Percentiles rank a stretch among this genome's conserved stretches.
Conservation (phyloP, 768 basidiomycete genomes). For the Cyathus striatus region DNA sequence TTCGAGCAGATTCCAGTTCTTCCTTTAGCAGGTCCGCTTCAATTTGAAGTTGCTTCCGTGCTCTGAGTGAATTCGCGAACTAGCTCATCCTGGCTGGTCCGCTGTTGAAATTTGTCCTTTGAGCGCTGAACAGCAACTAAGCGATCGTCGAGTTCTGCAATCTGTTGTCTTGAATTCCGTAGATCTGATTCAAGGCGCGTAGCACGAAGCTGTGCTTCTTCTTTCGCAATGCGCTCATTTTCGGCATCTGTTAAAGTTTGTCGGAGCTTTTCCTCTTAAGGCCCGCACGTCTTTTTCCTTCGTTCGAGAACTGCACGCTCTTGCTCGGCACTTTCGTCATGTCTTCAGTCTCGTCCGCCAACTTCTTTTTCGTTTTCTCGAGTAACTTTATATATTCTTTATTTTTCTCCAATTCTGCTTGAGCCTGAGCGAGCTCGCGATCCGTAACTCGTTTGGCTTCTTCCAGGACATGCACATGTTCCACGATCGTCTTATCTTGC, state of each 20-base stretch:
- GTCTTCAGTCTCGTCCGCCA: conserved; percentile 82
- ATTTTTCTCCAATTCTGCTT: conserved; percentile 71
- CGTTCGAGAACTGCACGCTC: conserved; percentile 56
- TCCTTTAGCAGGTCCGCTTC: too few relatives aligned
- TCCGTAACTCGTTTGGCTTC: conserved; percentile 95
- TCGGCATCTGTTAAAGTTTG: conserved; percentile 58
- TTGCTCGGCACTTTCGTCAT: conserved; percentile 63
- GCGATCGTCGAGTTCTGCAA: conserved; percentile 50
- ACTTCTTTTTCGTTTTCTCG: conserved; percentile 71
- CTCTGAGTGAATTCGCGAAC: too few relatives aligned
- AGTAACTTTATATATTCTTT: conserved; percentile 77
- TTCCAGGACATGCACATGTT: conserved; percentile 94
- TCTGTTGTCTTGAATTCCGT: conserved; percentile 47
- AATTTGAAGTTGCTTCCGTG: too few relatives aligned
- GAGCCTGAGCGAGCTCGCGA: conserved; percentile 79
- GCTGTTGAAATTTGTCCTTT: conserved; percentile 54
- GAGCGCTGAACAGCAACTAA: conserved; percentile 50
- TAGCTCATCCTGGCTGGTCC: too few relatives aligned
- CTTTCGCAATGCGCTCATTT: conserved; percentile 60
- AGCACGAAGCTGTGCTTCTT: conserved; percentile 58
- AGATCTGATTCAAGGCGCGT: conserved; percentile 60
- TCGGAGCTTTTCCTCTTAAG: conserved; percentile 55
- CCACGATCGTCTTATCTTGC: conserved; percentile 97
- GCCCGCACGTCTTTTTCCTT: conserved; percentile 63
- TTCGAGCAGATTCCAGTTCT: too few relatives aligned